Evolutionary conservation across 1,284 basidiomycete genomes (phyloP), one percentile per base, ranked within the genome.

Genomic region (Abortiporus biennis): DNA sequence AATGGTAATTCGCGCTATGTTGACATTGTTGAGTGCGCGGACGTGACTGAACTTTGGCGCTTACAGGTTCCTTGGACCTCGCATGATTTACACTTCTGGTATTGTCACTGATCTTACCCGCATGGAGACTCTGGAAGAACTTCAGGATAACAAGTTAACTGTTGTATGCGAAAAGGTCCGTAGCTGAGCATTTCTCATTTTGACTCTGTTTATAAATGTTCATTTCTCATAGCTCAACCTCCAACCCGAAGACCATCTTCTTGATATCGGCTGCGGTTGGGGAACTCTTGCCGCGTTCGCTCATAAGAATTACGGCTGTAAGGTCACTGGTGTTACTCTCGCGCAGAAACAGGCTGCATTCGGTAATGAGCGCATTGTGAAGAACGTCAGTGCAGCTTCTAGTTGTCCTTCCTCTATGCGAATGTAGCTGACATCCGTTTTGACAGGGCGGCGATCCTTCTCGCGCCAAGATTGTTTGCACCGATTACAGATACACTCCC

Each of bases 241-340:
- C 44, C 72, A 96, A 59, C 79, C 89, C 19, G 74, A 74, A 1
- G 82, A 86, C 61, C 73, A 80, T 49, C 72, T 98, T 25, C 81
- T 99, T 44, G 91, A 93, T 56, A 90, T 97, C 51, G 95, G 95
- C 25, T 99, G 96, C 61, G 96, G 96, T 38, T 99, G 95, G 96
- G 96, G 95, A 23, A 98, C 96, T 1, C 81, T 99, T 43, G 78
- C 82, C 38, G 84, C 95, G 1, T 97, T 93, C 60, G 95, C 95
- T 22, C 89, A 91, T 36, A 98, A 98, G 72, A 99, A 99, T 73
- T 99, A 88, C 61, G 89, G 75, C 12, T 94, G 90, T 54, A 91
- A 98, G 57, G 90, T 86, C 25, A 98, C 94, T 32, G 96, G 96
- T 62, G 85, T 99, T 47, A 99, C 96, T 3, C 82, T 99, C 35